A percentile compares a stretch with the other conserved stretches of the same genome.
phyloP scores from a whole-genome alignment of 2,329 filamentous ascomycete genomes.

The Fusarium hainanense region DNA sequence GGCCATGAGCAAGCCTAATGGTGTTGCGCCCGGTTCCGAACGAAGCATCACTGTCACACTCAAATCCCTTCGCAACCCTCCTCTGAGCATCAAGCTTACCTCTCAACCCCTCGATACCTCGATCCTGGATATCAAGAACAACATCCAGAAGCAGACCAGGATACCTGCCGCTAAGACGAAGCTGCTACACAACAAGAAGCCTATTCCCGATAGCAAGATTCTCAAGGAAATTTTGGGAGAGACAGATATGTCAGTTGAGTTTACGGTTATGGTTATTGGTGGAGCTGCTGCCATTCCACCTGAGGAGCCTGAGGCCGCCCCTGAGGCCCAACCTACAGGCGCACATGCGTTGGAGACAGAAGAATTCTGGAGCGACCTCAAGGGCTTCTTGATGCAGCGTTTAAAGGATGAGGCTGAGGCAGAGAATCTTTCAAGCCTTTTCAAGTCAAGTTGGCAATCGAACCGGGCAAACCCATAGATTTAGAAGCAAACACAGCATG shows the following conservation, averaged over 20 bases:
- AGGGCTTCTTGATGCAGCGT: constrained; percentile 81
- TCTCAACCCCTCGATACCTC: constrained; percentile 75
- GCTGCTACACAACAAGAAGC: constrained; percentile 88
- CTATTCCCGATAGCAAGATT: constrained; percentile 79
- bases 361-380: constrained; percentile 88
- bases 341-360: constrained; percentile 73
- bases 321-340: constrained; percentile 52
- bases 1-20: constrained; percentile 62
- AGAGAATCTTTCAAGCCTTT: constrained; percentile 72
- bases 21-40: constrained; percentile 63
- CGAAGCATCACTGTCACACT: constrained; percentile 69
- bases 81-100: constrained; percentile 73
- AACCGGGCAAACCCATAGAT: constrained; percentile 49
- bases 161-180: constrained; percentile 83
- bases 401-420: constrained; percentile 77
- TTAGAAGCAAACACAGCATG: constrained; percentile 15
- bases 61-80: constrained; percentile 81
- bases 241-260: constrained; percentile 67
- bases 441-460: constrained; percentile 76
- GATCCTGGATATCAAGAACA: constrained; percentile 80
- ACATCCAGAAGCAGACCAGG: constrained; percentile 71
- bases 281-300: constrained; percentile 65
- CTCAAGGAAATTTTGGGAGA: constrained; percentile 77
- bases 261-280: constrained; percentile 89
- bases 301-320: constrained; percentile 52